Percentiles rank a stretch among this genome's conserved stretches.
phyloP scores from a whole-genome alignment of 176 grass and related monocot species.

The Musa schizocarpa region DNA sequence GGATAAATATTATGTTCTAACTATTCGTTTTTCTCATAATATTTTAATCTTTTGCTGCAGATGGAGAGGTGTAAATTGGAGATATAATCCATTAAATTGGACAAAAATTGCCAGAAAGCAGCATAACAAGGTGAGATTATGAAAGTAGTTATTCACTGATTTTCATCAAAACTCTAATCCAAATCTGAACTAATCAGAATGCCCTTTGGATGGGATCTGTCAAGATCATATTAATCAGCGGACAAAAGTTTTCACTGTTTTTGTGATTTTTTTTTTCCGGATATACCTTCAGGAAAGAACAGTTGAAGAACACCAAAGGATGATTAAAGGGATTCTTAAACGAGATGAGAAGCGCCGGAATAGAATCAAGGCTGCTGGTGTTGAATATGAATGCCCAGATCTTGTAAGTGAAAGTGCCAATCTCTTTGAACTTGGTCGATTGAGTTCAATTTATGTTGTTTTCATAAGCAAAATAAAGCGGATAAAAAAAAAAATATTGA shows the following conservation, averaged over 20 bases:
- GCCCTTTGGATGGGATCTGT: too few species aligned
- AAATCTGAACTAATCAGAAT: too few species aligned
- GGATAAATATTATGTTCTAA: neutral
- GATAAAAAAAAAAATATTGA: too few species aligned
- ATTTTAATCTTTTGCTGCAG: slow-evolving; percentile 29
- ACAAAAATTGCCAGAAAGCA: slow-evolving; percentile 44
- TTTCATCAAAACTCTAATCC: too few species aligned
- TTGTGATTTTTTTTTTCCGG: slow-evolving; percentile 12
- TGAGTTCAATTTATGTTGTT: neutral
- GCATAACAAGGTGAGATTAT: slow-evolving; percentile 53
- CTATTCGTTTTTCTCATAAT: neutral
- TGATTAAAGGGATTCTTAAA: slow-evolving; percentile 69
- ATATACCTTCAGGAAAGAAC: slow-evolving; percentile 58
- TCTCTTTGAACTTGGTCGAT: neutral
- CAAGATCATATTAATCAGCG: too few species aligned
- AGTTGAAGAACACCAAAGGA: slow-evolving; percentile 43
- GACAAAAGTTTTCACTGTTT: neutral
- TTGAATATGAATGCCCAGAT: slow-evolving; percentile 72
- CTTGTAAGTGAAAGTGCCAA: slow-evolving; percentile 45
- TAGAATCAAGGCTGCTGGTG: slow-evolving; percentile 64
- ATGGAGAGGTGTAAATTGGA: slow-evolving; percentile 52
- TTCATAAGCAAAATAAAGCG: neutral
- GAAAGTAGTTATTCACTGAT: neutral
- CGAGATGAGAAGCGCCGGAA: slow-evolving; percentile 64
- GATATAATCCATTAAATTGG: slow-evolving; percentile 42